Conservation (phyloP, 176 grass and related monocot species). For the Avena atlantica region DNA sequence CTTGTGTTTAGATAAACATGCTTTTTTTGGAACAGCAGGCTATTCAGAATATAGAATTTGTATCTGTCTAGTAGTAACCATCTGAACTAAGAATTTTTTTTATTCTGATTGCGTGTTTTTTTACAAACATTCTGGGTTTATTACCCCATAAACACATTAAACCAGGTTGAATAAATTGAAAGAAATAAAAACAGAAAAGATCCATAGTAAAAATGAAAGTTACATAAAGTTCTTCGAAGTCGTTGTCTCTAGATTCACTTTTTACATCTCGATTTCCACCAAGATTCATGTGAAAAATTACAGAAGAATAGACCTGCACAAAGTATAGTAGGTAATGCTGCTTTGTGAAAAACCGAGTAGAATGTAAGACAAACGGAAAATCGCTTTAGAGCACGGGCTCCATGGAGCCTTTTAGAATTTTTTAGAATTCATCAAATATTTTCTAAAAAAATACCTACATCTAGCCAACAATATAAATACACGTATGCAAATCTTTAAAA, state of each 20-base stretch:
- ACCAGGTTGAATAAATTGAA: background rate
- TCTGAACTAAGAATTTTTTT: background rate
- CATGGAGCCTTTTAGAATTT: too few species aligned
- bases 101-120: background rate
- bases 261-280: background rate
- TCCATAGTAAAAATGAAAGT: background rate
- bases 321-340: background rate
- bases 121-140: background rate
- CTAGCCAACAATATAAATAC: too few species aligned
- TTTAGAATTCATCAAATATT: too few species aligned
- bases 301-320: background rate
- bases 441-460: too few species aligned
- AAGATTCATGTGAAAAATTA: background rate
- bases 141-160: background rate
- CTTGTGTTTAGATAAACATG: slow-evolving; percentile 24
- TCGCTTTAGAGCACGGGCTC: too few species aligned
- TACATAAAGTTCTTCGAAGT: background rate
- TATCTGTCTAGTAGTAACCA: background rate
- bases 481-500: too few species aligned
- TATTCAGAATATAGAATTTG: background rate
- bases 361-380: background rate
- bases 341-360: background rate
- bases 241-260: background rate
- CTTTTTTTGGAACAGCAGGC: slow-evolving; percentile 1
- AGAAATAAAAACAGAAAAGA: background rate